Conservation (phyloP, 2,329 filamentous ascomycete genomes). For the Cercospora janseana region DNA sequence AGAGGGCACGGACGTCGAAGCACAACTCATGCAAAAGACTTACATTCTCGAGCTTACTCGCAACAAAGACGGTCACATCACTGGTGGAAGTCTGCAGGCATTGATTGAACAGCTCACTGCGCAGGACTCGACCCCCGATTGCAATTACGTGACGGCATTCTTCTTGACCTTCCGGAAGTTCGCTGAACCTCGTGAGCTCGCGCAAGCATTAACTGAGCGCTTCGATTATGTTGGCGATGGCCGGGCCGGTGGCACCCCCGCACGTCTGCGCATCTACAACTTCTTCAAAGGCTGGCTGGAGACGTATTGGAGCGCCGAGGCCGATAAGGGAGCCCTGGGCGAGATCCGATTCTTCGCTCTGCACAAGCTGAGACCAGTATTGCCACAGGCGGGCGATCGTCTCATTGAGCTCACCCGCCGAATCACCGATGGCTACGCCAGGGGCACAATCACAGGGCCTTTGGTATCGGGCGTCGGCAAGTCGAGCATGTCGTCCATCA, state of each 20-base stretch:
- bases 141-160: constrained; percentile 88
- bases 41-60: constrained; percentile 87
- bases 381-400: constrained; percentile 77
- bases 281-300: constrained; percentile 97
- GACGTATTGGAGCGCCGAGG: constrained; percentile 85
- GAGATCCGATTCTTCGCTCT: constrained; percentile 79
- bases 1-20: constrained; percentile 75
- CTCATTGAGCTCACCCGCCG: constrained; percentile 76
- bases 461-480: constrained; percentile 88
- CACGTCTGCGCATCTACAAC: constrained; percentile 89
- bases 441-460: constrained; percentile 29
- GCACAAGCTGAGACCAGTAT: constrained; percentile 62
- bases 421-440: constrained; percentile 62
- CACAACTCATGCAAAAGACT: constrained; percentile 82
- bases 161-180: constrained; percentile 96
- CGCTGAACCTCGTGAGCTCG: constrained; percentile 74
- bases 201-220: constrained; percentile 78
- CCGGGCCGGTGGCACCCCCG: constrained; percentile 70
- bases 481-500: constrained; percentile 71
- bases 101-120: constrained; percentile 92
- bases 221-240: constrained; percentile 89
- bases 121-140: constrained; percentile 87
- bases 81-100: constrained; percentile 83
- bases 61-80: constrained; percentile 93
- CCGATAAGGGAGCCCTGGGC: constrained; percentile 71